phyloP scores from a whole-genome alignment of 441 rosid species.

The Populus trichocarpa region DNA sequence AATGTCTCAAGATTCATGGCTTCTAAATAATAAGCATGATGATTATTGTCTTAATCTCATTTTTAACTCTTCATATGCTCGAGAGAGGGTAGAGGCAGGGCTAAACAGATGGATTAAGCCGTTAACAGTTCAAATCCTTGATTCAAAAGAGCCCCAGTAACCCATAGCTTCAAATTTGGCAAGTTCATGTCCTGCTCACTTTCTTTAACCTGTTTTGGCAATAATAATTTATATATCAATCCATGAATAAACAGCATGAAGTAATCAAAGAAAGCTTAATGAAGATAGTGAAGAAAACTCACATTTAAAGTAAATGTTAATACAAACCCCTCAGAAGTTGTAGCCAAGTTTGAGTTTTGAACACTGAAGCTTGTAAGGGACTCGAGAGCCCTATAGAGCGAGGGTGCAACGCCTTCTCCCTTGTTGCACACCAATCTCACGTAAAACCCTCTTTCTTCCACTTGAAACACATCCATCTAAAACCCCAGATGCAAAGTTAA shows the following conservation, averaged over 20 bases:
- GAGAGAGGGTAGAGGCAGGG: neutral
- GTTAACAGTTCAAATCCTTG: conserved; percentile 66
- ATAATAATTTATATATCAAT: neutral
- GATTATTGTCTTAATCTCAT: too few species aligned
- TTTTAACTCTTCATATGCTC: too few species aligned
- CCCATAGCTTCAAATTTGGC: conserved; percentile 72
- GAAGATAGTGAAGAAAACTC: conserved; percentile 2
- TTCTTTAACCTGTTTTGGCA: conserved; percentile 46
- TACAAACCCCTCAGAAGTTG: conserved; percentile 45
- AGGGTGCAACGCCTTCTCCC: conserved; percentile 55
- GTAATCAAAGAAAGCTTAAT: neutral
- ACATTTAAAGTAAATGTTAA: conserved; percentile 64
- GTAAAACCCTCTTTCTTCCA: conserved; percentile 70
- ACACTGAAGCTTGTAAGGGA: conserved; percentile 58
- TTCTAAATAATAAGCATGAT: neutral
- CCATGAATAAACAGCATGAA: neutral
- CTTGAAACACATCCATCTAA: conserved; percentile 68
- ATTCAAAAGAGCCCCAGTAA: conserved; percentile 69
- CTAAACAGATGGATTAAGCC: conserved; percentile 7
- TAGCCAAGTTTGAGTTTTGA: conserved; percentile 61
- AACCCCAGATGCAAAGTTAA: neutral
- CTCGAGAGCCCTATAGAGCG: conserved; percentile 71
- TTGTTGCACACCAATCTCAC: conserved; percentile 51
- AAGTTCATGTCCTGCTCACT: conserved; percentile 47
- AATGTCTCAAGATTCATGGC: neutral